phyloP scores from a whole-genome alignment of 169 alveolate species.

The Toxoplasma gondii region DNA sequence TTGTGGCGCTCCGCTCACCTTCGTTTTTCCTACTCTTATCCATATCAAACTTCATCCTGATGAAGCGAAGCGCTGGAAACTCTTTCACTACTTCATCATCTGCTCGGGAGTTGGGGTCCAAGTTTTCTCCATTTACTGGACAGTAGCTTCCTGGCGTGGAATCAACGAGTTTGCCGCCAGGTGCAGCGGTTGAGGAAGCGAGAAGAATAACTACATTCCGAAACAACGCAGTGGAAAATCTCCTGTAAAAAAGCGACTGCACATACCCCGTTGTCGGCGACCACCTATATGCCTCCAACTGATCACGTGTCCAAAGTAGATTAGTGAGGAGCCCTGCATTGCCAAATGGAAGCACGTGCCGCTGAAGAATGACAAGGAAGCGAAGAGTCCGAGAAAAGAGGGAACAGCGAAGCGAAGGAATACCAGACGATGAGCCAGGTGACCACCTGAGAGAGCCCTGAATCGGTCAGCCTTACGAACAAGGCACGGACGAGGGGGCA shows the following conservation, averaged over 20 bases:
- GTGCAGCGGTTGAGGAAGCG: neutral
- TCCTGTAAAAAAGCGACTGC: neutral
- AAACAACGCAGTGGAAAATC: neutral
- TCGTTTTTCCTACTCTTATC: neutral
- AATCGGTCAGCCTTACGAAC: no score
- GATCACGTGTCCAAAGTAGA: no score
- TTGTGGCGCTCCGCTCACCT: slow-evolving; percentile 62
- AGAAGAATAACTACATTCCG: neutral
- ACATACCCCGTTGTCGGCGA: no score
- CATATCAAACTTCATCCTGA: neutral
- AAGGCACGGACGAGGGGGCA: no score
- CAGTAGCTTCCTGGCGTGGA: neutral
- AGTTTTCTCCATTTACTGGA: neutral
- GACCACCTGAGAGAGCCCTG: no score
- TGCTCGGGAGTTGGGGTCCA: neutral
- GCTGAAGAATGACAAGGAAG: no score
- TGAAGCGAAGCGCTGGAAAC: neutral
- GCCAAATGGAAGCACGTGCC: no score
- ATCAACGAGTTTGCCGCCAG: neutral
- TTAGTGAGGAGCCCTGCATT: no score
- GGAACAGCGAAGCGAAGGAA: no score
- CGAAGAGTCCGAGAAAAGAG: no score
- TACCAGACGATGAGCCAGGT: no score
- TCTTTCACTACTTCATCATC: neutral
- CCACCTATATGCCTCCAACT: no score